These are phyloP conservation scores for Phytophthora nicotianae DNA, from an alignment of 352 stramenopile species.

Conservation along the genomic window DNA sequence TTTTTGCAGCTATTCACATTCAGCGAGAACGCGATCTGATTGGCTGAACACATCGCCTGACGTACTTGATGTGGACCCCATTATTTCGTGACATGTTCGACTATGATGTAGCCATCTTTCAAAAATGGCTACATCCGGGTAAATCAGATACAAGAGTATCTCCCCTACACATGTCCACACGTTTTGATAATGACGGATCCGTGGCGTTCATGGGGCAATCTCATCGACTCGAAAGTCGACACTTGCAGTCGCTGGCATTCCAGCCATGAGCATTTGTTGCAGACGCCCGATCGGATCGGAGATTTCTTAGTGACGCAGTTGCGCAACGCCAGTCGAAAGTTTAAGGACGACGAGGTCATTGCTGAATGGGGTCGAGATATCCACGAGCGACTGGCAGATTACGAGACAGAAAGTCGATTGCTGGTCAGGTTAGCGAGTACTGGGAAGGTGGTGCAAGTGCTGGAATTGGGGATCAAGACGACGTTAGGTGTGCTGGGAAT, in stretches of 20 bases:
- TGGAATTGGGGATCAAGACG: background rate
- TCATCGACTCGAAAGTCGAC: background rate
- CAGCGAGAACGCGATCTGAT: background rate
- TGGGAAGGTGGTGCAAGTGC: slow-evolving; percentile 14
- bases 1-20: slow-evolving; percentile 2
- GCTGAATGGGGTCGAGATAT: slow-evolving; percentile 2
- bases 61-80: background rate
- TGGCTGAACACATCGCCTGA: background rate
- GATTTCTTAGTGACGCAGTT: slow-evolving; percentile 5
- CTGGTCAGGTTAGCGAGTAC: slow-evolving; percentile 26
- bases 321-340: background rate
- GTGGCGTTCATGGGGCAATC: slow-evolving; percentile 3
- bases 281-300: background rate
- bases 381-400: slow-evolving; percentile 9
- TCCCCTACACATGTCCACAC: too few species aligned
- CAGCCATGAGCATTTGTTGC: background rate
- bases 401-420: slow-evolving; percentile 24
- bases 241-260: slow-evolving; percentile 7
- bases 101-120: slow-evolving; percentile 21
- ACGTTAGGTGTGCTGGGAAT: background rate
- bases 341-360: background rate
- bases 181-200: background rate
- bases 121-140: slow-evolving; percentile 9
- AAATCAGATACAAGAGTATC: background rate
- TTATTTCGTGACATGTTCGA: slow-evolving; percentile 2